phyloP scores from a whole-genome alignment of 2,329 filamentous ascomycete species.

The Dactylonectria macrodidyma region DNA sequence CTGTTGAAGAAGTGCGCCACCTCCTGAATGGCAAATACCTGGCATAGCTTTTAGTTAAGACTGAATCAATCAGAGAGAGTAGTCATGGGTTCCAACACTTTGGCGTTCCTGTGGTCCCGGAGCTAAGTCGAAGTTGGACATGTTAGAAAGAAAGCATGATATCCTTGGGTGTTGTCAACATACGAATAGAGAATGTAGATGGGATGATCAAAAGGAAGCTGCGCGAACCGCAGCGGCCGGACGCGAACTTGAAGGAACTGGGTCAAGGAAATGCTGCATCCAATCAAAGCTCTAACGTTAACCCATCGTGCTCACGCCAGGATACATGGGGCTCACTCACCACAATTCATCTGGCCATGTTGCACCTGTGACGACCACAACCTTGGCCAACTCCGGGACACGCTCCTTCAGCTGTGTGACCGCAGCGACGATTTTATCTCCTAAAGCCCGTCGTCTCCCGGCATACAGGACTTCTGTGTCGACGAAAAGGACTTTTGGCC shows the following conservation, averaged over 20 bases:
- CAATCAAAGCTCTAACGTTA: not conserved
- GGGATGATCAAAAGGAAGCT: conserved; percentile 16
- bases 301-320: not conserved
- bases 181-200: conserved; percentile 22
- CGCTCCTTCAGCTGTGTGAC: not conserved
- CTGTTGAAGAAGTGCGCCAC: not conserved
- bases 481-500: not conserved
- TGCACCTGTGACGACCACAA: not conserved
- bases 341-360: not conserved
- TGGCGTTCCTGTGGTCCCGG: not conserved
- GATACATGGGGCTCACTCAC: not conserved
- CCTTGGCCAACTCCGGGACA: not conserved
- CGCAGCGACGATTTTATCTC: not conserved
- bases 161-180: not conserved
- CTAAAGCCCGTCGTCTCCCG: not conserved
- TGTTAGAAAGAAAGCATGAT: not conserved
- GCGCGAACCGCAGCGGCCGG: conserved; percentile 10
- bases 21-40: not conserved
- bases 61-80: not conserved
- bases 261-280: not conserved
- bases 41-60: not conserved
- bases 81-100: not conserved
- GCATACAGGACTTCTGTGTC: not conserved
- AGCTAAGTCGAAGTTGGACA: not conserved
- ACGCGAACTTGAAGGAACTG: not conserved